Percentiles rank a stretch among this genome's conserved stretches.
Conservation (phyloP, 2,329 filamentous ascomycete genomes). For the Apiospora phragmitis region DNA sequence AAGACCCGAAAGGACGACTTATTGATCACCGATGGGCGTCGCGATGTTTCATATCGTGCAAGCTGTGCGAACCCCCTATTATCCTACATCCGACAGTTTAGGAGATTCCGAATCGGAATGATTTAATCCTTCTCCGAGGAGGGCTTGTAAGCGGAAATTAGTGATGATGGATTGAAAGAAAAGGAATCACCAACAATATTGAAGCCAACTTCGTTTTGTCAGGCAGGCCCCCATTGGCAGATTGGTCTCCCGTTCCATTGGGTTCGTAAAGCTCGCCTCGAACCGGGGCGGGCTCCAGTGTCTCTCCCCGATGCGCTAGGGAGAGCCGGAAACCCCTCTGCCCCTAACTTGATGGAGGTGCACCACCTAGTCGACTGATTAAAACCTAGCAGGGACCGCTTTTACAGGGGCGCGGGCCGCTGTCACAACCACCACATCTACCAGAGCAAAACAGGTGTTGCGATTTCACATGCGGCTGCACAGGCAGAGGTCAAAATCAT, state of each 20-base stretch:
- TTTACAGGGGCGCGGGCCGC: constrained; percentile 6
- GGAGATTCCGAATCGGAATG: not conserved
- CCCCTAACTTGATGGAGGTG: not conserved
- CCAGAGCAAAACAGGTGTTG: not conserved
- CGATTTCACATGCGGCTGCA: not conserved
- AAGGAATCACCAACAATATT: not conserved
- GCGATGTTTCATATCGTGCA: not conserved
- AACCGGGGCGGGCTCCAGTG: not conserved
- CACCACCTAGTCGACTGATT: not conserved
- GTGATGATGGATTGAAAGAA: not conserved
- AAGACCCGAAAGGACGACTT: not conserved
- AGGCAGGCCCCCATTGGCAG: not conserved
- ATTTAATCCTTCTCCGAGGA: not conserved
- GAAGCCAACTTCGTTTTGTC: not conserved
- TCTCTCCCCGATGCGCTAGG: not conserved
- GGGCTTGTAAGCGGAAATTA: constrained; percentile 2
- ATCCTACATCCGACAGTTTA: not conserved
- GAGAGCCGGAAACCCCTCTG: not conserved
- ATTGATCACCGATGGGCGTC: not conserved
- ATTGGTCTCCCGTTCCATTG: not conserved
- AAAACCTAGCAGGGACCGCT: not conserved
- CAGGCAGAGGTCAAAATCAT: not conserved
- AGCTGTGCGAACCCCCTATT: not conserved
- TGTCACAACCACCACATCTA: not conserved
- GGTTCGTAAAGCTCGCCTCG: not conserved